Evolutionary conservation across 495 filamentous ascomycete species (phyloP).

Genomic region (Letharia columbiana): DNA sequence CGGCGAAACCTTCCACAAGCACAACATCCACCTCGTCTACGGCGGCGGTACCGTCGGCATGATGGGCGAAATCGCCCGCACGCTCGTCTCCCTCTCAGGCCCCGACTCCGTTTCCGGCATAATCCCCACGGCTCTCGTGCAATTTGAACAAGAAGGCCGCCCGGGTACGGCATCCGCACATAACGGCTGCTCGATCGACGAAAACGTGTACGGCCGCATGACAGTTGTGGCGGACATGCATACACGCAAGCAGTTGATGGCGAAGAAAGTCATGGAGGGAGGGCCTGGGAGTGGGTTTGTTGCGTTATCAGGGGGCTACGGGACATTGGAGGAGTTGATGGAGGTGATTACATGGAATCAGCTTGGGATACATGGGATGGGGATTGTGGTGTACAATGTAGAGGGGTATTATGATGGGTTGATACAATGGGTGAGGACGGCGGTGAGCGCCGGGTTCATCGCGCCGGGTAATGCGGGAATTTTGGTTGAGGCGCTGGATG

Average conservation of each 20-base stretch:
- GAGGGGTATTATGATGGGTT: slow-evolving; percentile 88
- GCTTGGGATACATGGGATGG: slow-evolving; percentile 79
- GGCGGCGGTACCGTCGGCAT: slow-evolving; percentile 89
- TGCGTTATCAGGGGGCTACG: slow-evolving; percentile 82
- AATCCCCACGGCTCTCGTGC: slow-evolving; percentile 78
- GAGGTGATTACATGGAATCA: slow-evolving; percentile 98
- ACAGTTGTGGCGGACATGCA: slow-evolving; percentile 94
- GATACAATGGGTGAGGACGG: slow-evolving; percentile 68
- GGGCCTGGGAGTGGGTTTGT: slow-evolving; percentile 83
- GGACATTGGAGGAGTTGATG: slow-evolving; percentile 92
- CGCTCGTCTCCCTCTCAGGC: slow-evolving; percentile 77
- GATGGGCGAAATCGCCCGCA: slow-evolving; percentile 87
- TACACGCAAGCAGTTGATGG: slow-evolving; percentile 88
- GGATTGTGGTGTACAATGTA: slow-evolving; percentile 74
- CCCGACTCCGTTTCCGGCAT: slow-evolving; percentile 82
- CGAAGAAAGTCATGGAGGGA: slow-evolving; percentile 68
- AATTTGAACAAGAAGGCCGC: slow-evolving; percentile 48
- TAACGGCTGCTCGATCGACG: slow-evolving; percentile 45
- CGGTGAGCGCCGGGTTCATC: slow-evolving; percentile 71
- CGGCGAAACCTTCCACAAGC: slow-evolving; percentile 59
- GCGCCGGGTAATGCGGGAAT: slow-evolving; percentile 58
- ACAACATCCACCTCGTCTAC: slow-evolving; percentile 77
- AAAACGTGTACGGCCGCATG: slow-evolving; percentile 65
- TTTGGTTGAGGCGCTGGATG: slow-evolving; percentile 62
- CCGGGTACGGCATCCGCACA: slow-evolving; percentile 35